Percentiles rank a stretch among this genome's conserved stretches.
These are phyloP conservation scores for Physcia stellaris DNA, from an alignment of 495 filamentous ascomycete species.

Conservation along the genomic window DNA sequence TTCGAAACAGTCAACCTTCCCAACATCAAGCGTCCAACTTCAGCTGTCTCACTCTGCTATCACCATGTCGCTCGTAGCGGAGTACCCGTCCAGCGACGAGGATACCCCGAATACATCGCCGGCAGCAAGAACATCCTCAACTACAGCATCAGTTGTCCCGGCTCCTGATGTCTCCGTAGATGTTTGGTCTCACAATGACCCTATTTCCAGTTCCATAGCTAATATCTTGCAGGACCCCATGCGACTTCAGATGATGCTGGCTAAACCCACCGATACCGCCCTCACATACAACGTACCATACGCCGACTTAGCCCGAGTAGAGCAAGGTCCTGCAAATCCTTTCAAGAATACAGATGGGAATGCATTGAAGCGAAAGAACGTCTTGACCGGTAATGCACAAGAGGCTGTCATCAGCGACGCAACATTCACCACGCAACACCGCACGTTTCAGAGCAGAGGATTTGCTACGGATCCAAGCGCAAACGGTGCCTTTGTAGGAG, in stretches of 20 bases:
- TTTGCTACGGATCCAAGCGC: conserved; percentile 43
- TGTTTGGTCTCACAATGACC: conserved; percentile 36
- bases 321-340: conserved; percentile 67
- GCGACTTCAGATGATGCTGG: conserved; percentile 41
- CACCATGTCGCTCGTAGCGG: conserved; percentile 31
- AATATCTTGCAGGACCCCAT: conserved; percentile 36
- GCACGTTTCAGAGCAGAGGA: conserved; percentile 54
- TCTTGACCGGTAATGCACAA: conserved; percentile 78
- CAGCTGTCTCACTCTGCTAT: too few species aligned
- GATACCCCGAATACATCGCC: conserved; percentile 19
- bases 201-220: conserved; percentile 5
- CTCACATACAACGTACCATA: conserved; percentile 53
- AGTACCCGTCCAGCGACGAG: conserved; percentile 41
- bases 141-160: conserved; percentile 31
- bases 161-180: conserved; percentile 49
- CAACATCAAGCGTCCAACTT: too few species aligned
- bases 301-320: conserved; percentile 54
- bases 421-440: conserved; percentile 71
- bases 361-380: conserved; percentile 69
- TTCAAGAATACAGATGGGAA: conserved; percentile 49
- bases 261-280: conserved; percentile 37
- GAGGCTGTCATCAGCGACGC: conserved; percentile 82
- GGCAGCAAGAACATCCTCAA: conserved; percentile 17
- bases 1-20: too few species aligned
- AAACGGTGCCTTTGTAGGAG: conserved; percentile 38